phyloP scores from a whole-genome alignment of 169 alveolate species.

The Eimeria tenella region DNA sequence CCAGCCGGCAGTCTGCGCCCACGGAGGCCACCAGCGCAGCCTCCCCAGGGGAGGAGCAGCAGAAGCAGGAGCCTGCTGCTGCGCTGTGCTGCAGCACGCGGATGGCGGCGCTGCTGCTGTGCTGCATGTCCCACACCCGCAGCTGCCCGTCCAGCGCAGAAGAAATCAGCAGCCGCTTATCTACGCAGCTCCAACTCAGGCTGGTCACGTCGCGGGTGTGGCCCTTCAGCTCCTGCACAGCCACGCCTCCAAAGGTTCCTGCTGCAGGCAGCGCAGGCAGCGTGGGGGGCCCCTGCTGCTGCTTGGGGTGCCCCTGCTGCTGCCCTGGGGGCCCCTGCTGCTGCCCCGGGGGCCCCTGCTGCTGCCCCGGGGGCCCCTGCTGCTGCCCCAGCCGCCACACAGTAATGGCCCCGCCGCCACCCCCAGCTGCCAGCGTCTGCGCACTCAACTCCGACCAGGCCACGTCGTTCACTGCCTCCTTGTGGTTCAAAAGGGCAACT shows the following conservation, averaged over 20 bases:
- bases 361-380: not conserved
- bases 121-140: slow-evolving; percentile 72
- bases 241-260: not conserved
- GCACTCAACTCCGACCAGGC: slow-evolving; percentile 54
- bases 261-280: slow-evolving; percentile 3
- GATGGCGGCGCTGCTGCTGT: not conserved
- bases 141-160: slow-evolving; percentile 78
- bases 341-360: not conserved
- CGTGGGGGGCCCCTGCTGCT: not conserved
- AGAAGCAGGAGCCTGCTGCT: slow-evolving; percentile 39
- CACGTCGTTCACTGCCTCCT: slow-evolving; percentile 20
- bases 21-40: slow-evolving; percentile 41
- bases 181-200: slow-evolving; percentile 61
- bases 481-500: not conserved
- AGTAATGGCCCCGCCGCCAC: not conserved
- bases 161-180: slow-evolving; percentile 49
- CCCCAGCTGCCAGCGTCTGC: slow-evolving; percentile 27
- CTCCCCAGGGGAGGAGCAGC: slow-evolving; percentile 17
- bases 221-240: slow-evolving; percentile 42
- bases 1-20: slow-evolving; percentile 73
- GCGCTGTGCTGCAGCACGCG: slow-evolving; percentile 47
- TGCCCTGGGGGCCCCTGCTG: not conserved
- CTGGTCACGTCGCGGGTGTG: slow-evolving; percentile 66
- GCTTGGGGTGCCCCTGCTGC: not conserved
- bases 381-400: not conserved